These are phyloP conservation scores for Anthostomella pinea DNA, from an alignment of 2,329 filamentous ascomycete species.

Conservation along the genomic window DNA sequence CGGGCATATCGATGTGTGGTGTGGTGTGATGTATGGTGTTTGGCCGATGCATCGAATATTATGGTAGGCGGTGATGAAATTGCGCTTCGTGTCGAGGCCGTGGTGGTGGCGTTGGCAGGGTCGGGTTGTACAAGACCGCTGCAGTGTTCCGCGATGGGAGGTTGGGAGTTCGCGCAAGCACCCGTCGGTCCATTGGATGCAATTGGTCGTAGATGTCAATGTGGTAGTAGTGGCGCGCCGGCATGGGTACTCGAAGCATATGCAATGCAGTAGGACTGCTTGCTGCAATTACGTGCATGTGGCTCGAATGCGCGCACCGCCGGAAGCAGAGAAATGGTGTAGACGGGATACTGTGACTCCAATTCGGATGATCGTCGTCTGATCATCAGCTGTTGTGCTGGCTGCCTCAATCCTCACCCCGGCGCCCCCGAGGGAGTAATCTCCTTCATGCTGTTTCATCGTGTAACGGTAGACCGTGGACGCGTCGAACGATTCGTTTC, in stretches of 20 bases:
- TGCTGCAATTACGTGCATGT: slow-evolving; percentile 21
- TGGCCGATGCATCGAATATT: slow-evolving; percentile 5
- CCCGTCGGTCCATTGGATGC: too few species aligned
- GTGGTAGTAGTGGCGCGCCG: too few species aligned
- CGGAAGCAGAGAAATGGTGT: slow-evolving; percentile 17
- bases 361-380: slow-evolving; percentile 17
- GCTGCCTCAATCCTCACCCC: slow-evolving; percentile 13
- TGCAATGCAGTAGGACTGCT: slow-evolving; percentile 14
- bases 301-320: slow-evolving; percentile 17
- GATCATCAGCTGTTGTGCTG: slow-evolving; percentile 17
- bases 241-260: too few species aligned
- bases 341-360: slow-evolving; percentile 21
- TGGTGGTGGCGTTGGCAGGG: too few species aligned
- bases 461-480: slow-evolving; percentile 15
- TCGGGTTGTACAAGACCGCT: slow-evolving; percentile 2
- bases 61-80: too few species aligned
- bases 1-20: slow-evolving; percentile 9
- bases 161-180: not conserved
- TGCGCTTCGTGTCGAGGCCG: too few species aligned
- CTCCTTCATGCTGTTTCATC: slow-evolving; percentile 19
- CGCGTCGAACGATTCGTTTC: slow-evolving; percentile 12
- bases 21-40: slow-evolving; percentile 1
- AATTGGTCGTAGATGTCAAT: too few species aligned
- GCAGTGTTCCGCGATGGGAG: slow-evolving; percentile 1
- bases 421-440: slow-evolving; percentile 10